Evolutionary conservation across 768 basidiomycete species (phyloP).

Genomic region (Xerocomus potaroensis): DNA sequence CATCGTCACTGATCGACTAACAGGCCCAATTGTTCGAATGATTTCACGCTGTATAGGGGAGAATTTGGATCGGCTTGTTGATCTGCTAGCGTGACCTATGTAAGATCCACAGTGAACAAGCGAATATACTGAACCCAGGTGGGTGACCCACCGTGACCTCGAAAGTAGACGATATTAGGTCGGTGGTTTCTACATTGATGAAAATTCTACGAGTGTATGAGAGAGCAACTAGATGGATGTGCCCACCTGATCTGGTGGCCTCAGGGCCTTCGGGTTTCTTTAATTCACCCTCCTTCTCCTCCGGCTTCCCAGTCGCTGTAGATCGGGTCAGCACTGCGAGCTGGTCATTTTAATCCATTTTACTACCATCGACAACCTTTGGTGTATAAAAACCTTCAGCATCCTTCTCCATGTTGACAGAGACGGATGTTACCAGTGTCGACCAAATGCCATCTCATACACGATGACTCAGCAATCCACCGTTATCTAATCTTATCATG

Average conservation of each 20-base stretch:
- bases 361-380: conserved; percentile 38
- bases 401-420: conserved; percentile 58
- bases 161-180: conserved; percentile 75
- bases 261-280: conserved; percentile 18
- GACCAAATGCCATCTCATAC: not conserved
- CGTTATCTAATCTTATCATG: conserved; percentile 17
- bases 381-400: conserved; percentile 77
- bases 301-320: conserved; percentile 17
- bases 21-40: conserved; percentile 95
- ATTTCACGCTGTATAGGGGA: conserved; percentile 89
- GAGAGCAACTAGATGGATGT: not conserved
- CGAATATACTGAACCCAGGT: not conserved
- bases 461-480: conserved; percentile 21
- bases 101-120: conserved; percentile 27
- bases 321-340: conserved; percentile 8
- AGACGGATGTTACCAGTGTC: conserved; percentile 1
- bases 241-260: conserved; percentile 22
- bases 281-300: conserved; percentile 27
- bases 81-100: conserved; percentile 91
- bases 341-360: not conserved
- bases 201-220: not conserved
- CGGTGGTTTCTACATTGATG: conserved; percentile 34
- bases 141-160: conserved; percentile 64
- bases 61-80: conserved; percentile 95
- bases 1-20: conserved; percentile 39